Conservation (phyloP, 1,284 basidiomycete genomes). For the Omphalotus olearius region DNA sequence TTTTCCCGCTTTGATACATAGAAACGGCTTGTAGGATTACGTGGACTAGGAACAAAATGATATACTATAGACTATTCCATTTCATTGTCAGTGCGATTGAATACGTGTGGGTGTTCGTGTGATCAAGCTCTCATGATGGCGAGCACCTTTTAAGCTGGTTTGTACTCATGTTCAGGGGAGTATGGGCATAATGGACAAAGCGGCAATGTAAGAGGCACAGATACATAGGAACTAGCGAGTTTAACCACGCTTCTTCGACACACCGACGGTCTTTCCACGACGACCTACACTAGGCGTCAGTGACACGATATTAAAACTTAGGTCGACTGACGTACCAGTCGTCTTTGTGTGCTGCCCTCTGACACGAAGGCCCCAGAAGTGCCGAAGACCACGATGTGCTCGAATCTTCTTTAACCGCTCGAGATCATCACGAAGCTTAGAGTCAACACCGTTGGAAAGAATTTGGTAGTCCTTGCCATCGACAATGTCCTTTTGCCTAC, state of each 20-base stretch:
- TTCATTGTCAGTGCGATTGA: too few relatives aligned
- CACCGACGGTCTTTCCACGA: constrained; percentile 90
- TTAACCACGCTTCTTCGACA: constrained; percentile 88
- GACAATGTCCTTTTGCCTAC: constrained; percentile 97
- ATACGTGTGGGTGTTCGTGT: too few relatives aligned
- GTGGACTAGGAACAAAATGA: not conserved
- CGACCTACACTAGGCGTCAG: constrained; percentile 47
- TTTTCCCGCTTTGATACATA: not conserved
- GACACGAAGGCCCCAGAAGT: constrained; percentile 95
- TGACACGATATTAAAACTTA: constrained; percentile 3
- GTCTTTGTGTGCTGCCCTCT: constrained; percentile 99
- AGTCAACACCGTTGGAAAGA: constrained; percentile 96
- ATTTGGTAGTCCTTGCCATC: constrained; percentile 98
- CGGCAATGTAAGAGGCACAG: not conserved
- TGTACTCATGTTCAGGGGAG: not conserved
- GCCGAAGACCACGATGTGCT: constrained; percentile 96
- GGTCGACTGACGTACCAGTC: constrained; percentile 61
- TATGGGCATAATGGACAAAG: not conserved
- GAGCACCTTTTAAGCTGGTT: not conserved
- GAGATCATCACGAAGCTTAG: constrained; percentile 97
- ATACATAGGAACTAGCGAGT: constrained; percentile 13
- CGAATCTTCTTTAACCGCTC: constrained; percentile 99
- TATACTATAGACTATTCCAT: not conserved
- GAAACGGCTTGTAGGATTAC: not conserved
- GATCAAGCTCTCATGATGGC: not conserved